A percentile compares a stretch with the other conserved stretches of the same genome.
phyloP scores from a whole-genome alignment of 805 yeast species.

The Kluyveromyces aestuarii region DNA sequence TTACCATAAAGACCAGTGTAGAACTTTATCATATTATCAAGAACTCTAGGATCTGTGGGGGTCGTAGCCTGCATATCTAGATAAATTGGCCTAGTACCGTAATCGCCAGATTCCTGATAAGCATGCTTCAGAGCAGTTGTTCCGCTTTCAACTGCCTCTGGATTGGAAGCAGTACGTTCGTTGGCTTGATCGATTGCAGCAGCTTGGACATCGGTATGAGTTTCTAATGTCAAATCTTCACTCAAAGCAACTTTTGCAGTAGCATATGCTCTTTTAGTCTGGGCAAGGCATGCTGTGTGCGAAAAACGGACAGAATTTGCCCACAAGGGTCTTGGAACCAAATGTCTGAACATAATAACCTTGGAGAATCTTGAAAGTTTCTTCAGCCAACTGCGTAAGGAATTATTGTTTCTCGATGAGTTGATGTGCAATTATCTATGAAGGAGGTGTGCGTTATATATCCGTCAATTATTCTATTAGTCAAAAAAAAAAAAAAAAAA shows the following conservation, averaged over 20 bases:
- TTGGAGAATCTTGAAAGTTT: background rate
- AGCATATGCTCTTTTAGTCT: constrained; percentile 7
- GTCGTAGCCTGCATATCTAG: constrained; percentile 98
- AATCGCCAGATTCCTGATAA: constrained; percentile 31
- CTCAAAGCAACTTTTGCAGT: constrained; percentile 20
- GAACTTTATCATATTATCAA: constrained; percentile 78
- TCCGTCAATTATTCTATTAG: background rate
- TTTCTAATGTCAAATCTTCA: constrained; percentile 22
- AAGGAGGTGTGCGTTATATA: background rate
- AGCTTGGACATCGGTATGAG: constrained; percentile 27
- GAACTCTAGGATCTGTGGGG: constrained; percentile 93
- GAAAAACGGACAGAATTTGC: background rate
- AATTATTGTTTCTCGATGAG: no score
- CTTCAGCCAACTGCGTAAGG: no score
- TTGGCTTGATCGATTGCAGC: constrained; percentile 25
- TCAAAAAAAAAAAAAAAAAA: background rate
- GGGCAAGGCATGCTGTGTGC: background rate
- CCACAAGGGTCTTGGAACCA: background rate
- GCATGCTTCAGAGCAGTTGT: constrained; percentile 31
- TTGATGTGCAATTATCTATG: background rate
- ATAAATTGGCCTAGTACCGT: constrained; percentile 84
- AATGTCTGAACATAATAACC: background rate
- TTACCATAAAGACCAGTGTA: constrained; percentile 93
- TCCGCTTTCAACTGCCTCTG: constrained; percentile 18
- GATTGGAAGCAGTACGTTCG: constrained; percentile 12